Conservation (phyloP, 192 early-diverging fungal genomes). For the Thamnidium elegans region DNA sequence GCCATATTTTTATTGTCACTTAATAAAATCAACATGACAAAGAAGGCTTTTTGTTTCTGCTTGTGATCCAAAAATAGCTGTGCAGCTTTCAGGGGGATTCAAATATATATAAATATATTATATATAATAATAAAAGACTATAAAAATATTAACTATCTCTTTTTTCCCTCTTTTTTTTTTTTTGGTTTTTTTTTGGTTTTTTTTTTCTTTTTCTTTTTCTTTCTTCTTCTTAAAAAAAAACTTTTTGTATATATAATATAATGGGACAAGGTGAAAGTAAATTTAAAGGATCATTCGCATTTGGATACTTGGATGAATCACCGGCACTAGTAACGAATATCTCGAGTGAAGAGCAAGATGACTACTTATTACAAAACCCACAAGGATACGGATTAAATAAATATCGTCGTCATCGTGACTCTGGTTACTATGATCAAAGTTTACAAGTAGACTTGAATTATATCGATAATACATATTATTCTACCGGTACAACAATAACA, state of each 20-base stretch:
- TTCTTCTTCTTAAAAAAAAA: background rate
- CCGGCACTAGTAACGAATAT: background rate
- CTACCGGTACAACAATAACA: background rate
- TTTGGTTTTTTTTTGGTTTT: background rate
- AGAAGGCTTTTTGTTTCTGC: background rate
- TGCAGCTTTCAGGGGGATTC: too few relatives aligned
- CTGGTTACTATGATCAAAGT: slow-evolving; percentile 14
- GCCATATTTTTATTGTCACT: too few relatives aligned
- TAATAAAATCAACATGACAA: background rate
- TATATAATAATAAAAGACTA: too few relatives aligned
- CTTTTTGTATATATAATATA: background rate
- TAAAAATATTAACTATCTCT: too few relatives aligned
- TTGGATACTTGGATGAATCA: background rate
- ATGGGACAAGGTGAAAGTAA: slow-evolving; percentile 5
- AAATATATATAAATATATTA: too few relatives aligned
- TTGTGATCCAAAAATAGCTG: too few relatives aligned
- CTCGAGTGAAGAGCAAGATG: background rate
- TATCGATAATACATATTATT: slow-evolving; percentile 20
- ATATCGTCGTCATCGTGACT: slow-evolving; percentile 7
- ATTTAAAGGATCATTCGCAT: slow-evolving; percentile 1
- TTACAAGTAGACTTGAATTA: slow-evolving; percentile 18
- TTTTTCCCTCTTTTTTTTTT: slow-evolving; percentile 9
- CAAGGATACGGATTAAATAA: background rate
- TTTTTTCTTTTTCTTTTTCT: slow-evolving; percentile 3
- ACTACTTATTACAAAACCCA: background rate